phyloP scores from a whole-genome alignment of 345 rosid species.

The Syzygium grande region DNA sequence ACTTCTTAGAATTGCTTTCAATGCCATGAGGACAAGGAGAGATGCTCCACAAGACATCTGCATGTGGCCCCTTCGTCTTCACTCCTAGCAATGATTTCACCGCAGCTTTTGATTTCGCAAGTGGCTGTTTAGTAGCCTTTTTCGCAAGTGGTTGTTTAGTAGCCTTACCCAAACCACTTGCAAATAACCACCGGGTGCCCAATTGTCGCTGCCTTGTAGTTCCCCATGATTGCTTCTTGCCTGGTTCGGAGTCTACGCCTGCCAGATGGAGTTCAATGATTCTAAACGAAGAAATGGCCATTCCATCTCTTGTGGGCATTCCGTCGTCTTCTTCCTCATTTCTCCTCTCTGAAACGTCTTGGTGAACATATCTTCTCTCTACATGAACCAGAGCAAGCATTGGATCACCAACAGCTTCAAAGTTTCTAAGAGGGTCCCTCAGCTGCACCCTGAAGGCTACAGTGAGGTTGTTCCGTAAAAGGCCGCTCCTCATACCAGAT shows the following conservation, averaged over 20 bases:
- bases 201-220: slow-evolving; percentile 41
- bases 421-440: slow-evolving; percentile 55
- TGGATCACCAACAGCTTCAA: slow-evolving; percentile 66
- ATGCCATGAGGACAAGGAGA: slow-evolving; percentile 12
- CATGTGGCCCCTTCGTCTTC: slow-evolving; percentile 7
- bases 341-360: slow-evolving; percentile 9
- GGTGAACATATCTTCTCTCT: slow-evolving; percentile 29
- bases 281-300: slow-evolving; percentile 22
- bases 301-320: neutral
- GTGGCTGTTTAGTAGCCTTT: slow-evolving; percentile 26
- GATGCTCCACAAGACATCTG: slow-evolving; percentile 62
- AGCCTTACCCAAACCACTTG: slow-evolving; percentile 41
- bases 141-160: slow-evolving; percentile 18
- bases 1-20: slow-evolving; percentile 12
- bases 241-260: slow-evolving; percentile 41
- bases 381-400: slow-evolving; percentile 67
- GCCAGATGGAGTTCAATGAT: slow-evolving; percentile 44
- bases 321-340: neutral
- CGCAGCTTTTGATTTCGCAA: slow-evolving; percentile 33
- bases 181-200: slow-evolving; percentile 61
- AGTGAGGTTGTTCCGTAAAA: slow-evolving; percentile 38
- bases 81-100: slow-evolving; percentile 17
- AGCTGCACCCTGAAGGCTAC: slow-evolving; percentile 50
- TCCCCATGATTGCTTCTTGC: slow-evolving; percentile 35
- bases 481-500: slow-evolving; percentile 15